Evolutionary conservation across 2,329 filamentous ascomycete genomes (phyloP), one percentile per base, ranked within the genome.

Genomic region (Cladophialophora carrionii): DNA sequence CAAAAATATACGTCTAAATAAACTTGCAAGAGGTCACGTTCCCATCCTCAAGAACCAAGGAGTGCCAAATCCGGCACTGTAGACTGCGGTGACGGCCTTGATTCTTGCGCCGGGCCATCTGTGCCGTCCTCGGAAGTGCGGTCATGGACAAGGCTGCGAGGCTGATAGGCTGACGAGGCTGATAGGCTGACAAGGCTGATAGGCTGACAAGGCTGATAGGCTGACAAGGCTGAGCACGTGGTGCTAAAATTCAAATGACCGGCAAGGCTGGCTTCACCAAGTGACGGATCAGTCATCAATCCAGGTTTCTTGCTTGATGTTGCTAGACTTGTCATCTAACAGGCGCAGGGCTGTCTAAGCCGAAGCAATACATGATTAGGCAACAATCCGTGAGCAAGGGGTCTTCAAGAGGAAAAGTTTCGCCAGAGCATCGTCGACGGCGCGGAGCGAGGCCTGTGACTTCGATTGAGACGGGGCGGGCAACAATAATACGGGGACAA

Each of bases 221-320:
- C 26, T 29, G 17, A 43, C 37, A 43, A 43, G 20, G 20, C 48
- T 52, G 52, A 26, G 17, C 52, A 54, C 29, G 52, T 54, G 52
- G 32, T 14, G 48, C 10, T 12, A 52, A 29, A 24, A 24, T 54
- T 54, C 52, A 54, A 31, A 54, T 34, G 52, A 54, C 52, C 4
- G 12, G 7, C 52, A 2, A 54, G 52, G 52, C 52, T 34, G 52
- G 20, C 24, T 54, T 34, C 26, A 29, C 26, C 26, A 29, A 29
- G 26, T 29, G 17, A 5, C 7, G 9, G 14, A 54, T 54, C 29
- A 34, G n/a, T 54, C 52, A 34, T 32, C 52, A 10, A 10, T 10
- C 5, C 29, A n/a, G 1, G n/a, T 24, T 34, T 20, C 29, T 20
- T 54, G 26, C 17, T 34, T 22, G 4, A n/a, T 14, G 6, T 43